Evolutionary conservation across 139 green algal species (phyloP), one percentile per base, ranked within the genome.

Genomic region (Chlamydomonas sphaeroides): DNA sequence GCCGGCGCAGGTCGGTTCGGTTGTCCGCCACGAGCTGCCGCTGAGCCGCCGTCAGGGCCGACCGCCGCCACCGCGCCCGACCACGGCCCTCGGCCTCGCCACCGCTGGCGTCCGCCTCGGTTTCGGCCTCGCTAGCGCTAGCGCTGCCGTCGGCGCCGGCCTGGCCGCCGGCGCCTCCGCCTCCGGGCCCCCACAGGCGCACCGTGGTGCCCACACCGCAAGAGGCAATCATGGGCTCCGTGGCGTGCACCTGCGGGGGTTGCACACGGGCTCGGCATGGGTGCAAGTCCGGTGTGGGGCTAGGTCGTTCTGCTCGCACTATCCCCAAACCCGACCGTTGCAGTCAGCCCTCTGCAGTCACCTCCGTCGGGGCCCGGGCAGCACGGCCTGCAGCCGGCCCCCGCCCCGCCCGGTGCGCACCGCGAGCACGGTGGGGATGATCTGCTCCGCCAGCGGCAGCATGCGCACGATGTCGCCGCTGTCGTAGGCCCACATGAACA

Each of bases 401-500:
- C n/a, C n/a, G n/a, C n/a, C 14, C 25, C 61, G n/a, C 61, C 38
- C 63, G 33, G 33, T 7, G 23, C 77, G 14, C 21, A 85, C 79
- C 79, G 68, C 53, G 2, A 85, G 18, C 41, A 53, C 65, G 3
- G 39, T 85, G 53, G 68, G 59, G 20, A 85, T 72, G 32, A 53
- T 20, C 26, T 79, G 67, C 20, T 79, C 79, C 21, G 36, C 42
- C 23, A 21, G 42, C 10, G 61, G 71, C 48, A 82, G 49, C 63
- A 82, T 68, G 15, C 53, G 49, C 51, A 89, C 63, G 68, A 93
- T 67, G 48, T 67, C 14, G 2, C 72, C 85, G 0, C 36, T 92
- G 72, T 23, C 48, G 20, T 70, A 76, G 35, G 80, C 78, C 94
- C 94, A 97, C 39, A 96, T 57, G 66, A 90, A 95, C 57, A 95